A percentile compares a stretch with the other conserved stretches of the same genome.
Conservation (phyloP, 208 protist genomes). For the Kentomonas sorsogonicus region DNA sequence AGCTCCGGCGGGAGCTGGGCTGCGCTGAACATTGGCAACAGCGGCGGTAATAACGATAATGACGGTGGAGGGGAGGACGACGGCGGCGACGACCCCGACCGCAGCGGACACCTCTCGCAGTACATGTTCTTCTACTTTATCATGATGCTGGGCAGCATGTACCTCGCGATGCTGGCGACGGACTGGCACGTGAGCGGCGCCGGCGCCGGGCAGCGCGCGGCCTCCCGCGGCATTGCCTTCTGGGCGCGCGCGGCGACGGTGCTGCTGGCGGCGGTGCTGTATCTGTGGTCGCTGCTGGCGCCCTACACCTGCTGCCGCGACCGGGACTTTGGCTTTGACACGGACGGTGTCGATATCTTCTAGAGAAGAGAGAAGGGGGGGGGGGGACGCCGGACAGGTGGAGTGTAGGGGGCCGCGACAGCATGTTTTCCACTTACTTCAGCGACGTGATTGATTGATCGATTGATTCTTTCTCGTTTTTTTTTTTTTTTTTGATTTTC, state of each 20-base stretch:
- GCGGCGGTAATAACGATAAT: no score
- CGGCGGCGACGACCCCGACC: constrained; percentile 71
- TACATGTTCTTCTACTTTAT: constrained; percentile 93
- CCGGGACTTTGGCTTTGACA: constrained; percentile 76
- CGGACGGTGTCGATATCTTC: no score
- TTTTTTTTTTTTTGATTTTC: constrained; percentile 12
- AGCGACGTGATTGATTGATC: no score
- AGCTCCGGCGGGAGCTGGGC: constrained; percentile 58
- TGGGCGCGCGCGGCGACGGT: constrained; percentile 88
- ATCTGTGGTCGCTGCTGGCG: constrained; percentile 90
- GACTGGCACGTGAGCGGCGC: constrained; percentile 85
- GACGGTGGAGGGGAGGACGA: constrained; percentile 69
- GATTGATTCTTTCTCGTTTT: no score
- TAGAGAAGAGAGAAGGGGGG: background rate
- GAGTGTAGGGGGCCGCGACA: no score
- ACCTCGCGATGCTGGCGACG: constrained; percentile 90
- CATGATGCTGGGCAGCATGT: constrained; percentile 93
- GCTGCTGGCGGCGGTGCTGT: constrained; percentile 79
- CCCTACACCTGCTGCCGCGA: constrained; percentile 88
- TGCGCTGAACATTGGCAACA: constrained; percentile 41
- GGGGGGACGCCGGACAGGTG: background rate
- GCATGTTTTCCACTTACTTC: no score
- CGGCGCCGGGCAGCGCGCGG: constrained; percentile 33
- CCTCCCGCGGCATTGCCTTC: constrained; percentile 70
- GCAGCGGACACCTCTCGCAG: constrained; percentile 67